A percentile compares a stretch with the other conserved stretches of the same genome.
Evolutionary conservation across 106 monocot species (phyloP).

Genomic region (Chionographis japonica): DNA sequence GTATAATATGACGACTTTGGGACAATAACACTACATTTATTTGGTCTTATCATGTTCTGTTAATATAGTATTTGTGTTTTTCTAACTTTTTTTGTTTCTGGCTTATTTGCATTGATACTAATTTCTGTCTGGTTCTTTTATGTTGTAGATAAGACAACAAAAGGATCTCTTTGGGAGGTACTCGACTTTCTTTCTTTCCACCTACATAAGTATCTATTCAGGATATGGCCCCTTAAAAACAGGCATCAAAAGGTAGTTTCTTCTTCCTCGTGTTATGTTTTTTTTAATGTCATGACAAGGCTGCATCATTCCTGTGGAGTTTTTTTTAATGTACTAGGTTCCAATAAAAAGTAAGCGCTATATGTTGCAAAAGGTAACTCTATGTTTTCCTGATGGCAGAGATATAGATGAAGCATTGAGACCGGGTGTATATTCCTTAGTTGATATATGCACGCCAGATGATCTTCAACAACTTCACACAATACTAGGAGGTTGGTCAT

Average conservation of each 20-base stretch:
- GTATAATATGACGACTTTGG: too few relatives aligned
- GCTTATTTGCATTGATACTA: too few relatives aligned
- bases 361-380: too few relatives aligned
- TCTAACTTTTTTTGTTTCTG: not conserved
- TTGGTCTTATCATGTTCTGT: too few relatives aligned
- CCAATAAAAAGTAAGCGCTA: not conserved
- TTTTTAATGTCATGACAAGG: not conserved
- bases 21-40: too few relatives aligned
- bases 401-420: conserved; percentile 79
- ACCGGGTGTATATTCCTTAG: conserved; percentile 73
- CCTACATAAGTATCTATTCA: conserved; percentile 47
- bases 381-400: conserved; percentile 26
- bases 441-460: conserved; percentile 64
- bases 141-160: conserved; percentile 61
- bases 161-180: conserved; percentile 45
- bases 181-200: conserved; percentile 49
- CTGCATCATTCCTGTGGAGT: not conserved
- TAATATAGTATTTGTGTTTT: not conserved
- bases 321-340: too few relatives aligned
- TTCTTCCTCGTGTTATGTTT: not conserved
- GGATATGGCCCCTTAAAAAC: conserved; percentile 39
- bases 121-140: conserved; percentile 2
- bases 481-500: conserved; percentile 55
- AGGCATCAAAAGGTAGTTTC: conserved; percentile 49
- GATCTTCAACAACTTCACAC: conserved; percentile 83